phyloP scores from a whole-genome alignment of 2,329 filamentous ascomycete genomes.

The Fusarium brachygibbosum region DNA sequence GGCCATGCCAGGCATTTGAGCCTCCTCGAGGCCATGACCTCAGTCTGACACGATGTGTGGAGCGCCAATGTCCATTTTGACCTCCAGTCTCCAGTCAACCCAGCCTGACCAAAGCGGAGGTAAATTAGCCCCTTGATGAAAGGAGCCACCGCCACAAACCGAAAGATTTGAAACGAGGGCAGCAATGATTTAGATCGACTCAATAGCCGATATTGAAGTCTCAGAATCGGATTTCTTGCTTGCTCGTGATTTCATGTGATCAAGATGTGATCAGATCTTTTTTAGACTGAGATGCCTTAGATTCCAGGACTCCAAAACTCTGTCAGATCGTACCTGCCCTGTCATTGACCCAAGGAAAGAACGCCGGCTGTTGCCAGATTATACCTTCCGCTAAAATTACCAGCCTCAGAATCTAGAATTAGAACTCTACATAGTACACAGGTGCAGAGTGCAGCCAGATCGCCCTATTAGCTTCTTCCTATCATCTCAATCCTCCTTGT shows the following conservation, averaged over 20 bases:
- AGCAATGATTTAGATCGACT: conserved; percentile 41
- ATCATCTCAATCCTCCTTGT: conserved; percentile 36
- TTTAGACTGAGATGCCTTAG: background rate
- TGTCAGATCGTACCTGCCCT: background rate
- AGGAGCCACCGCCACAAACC: conserved; percentile 20
- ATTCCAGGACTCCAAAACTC: conserved; percentile 1
- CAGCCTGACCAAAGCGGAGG: conserved; percentile 35
- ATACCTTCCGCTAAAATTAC: conserved; percentile 16
- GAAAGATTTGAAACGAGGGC: conserved; percentile 35
- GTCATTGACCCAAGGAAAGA: conserved; percentile 10
- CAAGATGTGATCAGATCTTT: background rate
- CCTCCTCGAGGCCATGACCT: conserved; percentile 45
- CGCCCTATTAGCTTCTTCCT: conserved; percentile 11
- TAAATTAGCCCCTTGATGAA: conserved; percentile 37
- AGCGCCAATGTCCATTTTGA: conserved; percentile 33
- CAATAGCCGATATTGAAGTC: conserved; percentile 31
- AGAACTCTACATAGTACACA: background rate
- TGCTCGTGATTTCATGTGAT: conserved; percentile 9
- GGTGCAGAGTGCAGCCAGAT: conserved; percentile 3
- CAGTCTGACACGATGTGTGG: conserved; percentile 47
- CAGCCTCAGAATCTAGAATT: conserved; percentile 21
- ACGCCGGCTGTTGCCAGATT: conserved; percentile 14
- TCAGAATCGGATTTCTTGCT: background rate
- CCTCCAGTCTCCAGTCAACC: conserved; percentile 18
- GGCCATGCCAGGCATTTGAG: conserved; percentile 37